Evolutionary conservation across 306 rosid genomes (phyloP), one percentile per base, ranked within the genome.

Genomic region (Cucumis melo): DNA sequence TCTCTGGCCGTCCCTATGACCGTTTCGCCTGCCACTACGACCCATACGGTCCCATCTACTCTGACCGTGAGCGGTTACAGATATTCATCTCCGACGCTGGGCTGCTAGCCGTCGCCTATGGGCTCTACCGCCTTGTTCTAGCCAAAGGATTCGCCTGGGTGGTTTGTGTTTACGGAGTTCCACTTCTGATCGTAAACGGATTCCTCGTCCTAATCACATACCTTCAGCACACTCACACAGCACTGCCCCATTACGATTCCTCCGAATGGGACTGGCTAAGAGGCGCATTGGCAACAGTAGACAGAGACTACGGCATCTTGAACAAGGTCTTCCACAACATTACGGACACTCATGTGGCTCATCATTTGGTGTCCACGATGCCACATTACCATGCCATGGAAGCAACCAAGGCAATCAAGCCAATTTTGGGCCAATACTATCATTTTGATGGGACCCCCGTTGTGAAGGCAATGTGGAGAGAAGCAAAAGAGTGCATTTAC

Each of bases 221-320:
- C 80, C 81, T 94, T 87, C 98, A 94, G 85, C 98, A 94, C 70
- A 94, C 98, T 61, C 98, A 94, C 80, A 89, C 95, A 2, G 81
- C 98, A 7, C 80, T 94, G 85, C 98, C 98, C 0, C 98, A 90
- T 68, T 94, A 94, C 50, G 92, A 90, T 80, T 81, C 93, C 6
- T 84, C 92, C 0, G 98, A 94, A 81, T 94, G 98, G 98, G 95
- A 91, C 80, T 94, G 98, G 98, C 51, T 94, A 48, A 89, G 89
- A 75, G 97, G 98, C 80, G 98, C 98, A 9, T 75, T 94, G 73
- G 96, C 98, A 9, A 94, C 97, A 0, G 93, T 90, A 5, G 98
- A 91, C 80, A 84, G 98, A 66, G 97, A 92, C 76, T 94, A 94
- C 39, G 98, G 98, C 10, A 74, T 94, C 55, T 77, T 94, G 76